phyloP scores from a whole-genome alignment of 2,329 filamentous ascomycete genomes.

The Cladophialophora chaetospira region DNA sequence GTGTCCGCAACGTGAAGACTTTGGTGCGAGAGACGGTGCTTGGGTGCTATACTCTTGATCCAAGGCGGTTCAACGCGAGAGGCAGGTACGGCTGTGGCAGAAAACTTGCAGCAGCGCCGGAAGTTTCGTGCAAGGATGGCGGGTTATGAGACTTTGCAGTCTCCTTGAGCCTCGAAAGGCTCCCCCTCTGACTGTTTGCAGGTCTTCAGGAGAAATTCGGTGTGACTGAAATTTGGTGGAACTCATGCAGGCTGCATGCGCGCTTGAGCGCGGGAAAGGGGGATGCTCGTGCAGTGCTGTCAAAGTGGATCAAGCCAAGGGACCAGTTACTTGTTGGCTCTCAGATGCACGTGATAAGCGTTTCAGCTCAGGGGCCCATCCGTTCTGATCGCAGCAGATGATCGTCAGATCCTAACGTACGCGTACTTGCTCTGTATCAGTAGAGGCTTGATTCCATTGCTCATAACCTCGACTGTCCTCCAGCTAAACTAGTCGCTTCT shows the following conservation, averaged over 20 bases:
- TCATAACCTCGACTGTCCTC: slow-evolving; percentile 8
- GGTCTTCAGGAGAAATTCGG: slow-evolving; percentile 1
- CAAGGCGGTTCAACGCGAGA: neutral
- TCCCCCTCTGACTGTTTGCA: neutral
- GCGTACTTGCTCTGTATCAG: too few relatives aligned
- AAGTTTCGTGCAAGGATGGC: neutral
- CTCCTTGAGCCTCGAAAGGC: neutral
- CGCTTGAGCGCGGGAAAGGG: neutral
- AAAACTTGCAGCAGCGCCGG: neutral
- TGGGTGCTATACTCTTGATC: neutral
- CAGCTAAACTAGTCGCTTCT: neutral
- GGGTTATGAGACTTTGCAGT: neutral
- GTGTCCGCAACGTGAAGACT: neutral
- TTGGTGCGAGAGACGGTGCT: neutral
- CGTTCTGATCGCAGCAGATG: too few relatives aligned
- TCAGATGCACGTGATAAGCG: too few relatives aligned
- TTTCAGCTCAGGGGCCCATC: too few relatives aligned
- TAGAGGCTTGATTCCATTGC: neutral
- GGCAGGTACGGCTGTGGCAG: neutral
- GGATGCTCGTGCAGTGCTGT: too few relatives aligned
- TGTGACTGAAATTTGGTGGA: slow-evolving; percentile 1
- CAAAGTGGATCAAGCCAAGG: too few relatives aligned
- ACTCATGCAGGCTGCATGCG: neutral
- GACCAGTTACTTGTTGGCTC: too few relatives aligned
- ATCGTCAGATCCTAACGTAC: too few relatives aligned